Evolutionary conservation across 805 yeast genomes (phyloP).

Genomic region (Teunomyces tritomae): DNA sequence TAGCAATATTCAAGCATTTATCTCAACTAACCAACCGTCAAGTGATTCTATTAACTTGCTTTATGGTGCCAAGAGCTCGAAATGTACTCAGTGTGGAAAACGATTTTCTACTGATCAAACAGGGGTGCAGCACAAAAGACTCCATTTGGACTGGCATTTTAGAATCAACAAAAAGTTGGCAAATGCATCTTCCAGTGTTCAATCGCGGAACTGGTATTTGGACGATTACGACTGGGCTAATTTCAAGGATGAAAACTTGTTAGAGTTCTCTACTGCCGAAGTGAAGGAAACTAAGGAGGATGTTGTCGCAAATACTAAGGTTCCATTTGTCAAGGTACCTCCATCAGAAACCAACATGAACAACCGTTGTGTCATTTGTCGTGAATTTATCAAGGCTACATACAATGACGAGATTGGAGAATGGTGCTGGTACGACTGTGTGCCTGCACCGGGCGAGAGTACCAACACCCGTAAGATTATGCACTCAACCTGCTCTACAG

Average conservation of each 20-base stretch:
- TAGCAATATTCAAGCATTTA: constrained; percentile 32
- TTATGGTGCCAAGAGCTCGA: constrained; percentile 64
- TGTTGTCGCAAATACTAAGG: constrained; percentile 4
- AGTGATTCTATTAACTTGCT: constrained; percentile 34
- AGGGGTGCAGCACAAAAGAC: constrained; percentile 52
- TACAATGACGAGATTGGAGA: constrained; percentile 45
- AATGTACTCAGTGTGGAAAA: constrained; percentile 88
- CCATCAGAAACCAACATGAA: constrained; percentile 29
- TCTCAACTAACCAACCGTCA: constrained; percentile 36
- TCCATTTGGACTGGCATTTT: constrained; percentile 95
- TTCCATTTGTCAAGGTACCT: constrained; percentile 15
- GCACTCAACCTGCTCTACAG: constrained; percentile 39
- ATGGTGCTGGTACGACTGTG: constrained; percentile 45
- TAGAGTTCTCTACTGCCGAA: constrained; percentile 29
- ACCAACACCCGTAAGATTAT: constrained; percentile 35
- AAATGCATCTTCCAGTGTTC: constrained; percentile 40
- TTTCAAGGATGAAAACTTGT: constrained; percentile 62
- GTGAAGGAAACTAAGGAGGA: constrained; percentile 3
- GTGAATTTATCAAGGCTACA: constrained; percentile 41
- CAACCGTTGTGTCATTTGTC: constrained; percentile 41
- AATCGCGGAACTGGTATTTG: constrained; percentile 80
- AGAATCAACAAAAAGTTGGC: constrained; percentile 75
- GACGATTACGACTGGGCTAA: constrained; percentile 69
- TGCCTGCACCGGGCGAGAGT: constrained; percentile 36
- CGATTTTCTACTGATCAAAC: constrained; percentile 63